Base-by-base conservation (phyloP, 2,329 filamentous ascomycete genomes). In the Alternaria arbusti region DNA sequence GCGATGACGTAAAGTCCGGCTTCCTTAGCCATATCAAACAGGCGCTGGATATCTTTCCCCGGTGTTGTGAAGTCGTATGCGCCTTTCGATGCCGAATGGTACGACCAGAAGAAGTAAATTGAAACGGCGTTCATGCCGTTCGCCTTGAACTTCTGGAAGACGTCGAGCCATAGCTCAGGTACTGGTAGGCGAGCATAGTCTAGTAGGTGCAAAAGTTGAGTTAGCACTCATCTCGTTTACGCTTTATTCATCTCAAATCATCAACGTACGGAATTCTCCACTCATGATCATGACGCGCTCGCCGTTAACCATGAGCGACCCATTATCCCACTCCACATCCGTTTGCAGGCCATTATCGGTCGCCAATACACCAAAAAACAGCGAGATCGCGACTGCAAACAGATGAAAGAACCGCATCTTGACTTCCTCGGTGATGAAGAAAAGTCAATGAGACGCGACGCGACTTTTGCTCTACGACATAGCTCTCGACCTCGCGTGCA, bases 121-220 rank as follows among this genome's bases (percentile, higher is more conserved):
- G 81, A 78, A 23, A 86, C 78, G 15, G 85, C 78, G 72, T 86
- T 87, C 72, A 86, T 85, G 0, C 85, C 85, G 67, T 83, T 84
- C 9, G 85, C 83, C 64, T 82, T 82, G 63, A 86, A 80, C 62
- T 86, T 87, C 56, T 87, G 84, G 60, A 87, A 85, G 32, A 87
- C 82, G 65, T 87, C 85, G 40, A 84, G 68, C 75, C 86, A 87
- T 25, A 87, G 67, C 55, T 86, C 85, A 1, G 85, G 85, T 0
- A 86, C 84, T 1, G 85, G 86, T 32, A 87, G 79, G 4, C 85
- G 80, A 65, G 83, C 80, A 59, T 86, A 87, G 65, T 87, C 59
- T 61, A 40, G 9, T 6, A 28, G 23, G 26, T 9, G 17, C 43
- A 9, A 12, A 25, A 5, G 20, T 9, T 8, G 25, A 9, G 13